A percentile compares a stretch with the other conserved stretches of the same genome.
Conservation (phyloP, 1,284 basidiomycete species). For the Puccinia brachypodii region DNA sequence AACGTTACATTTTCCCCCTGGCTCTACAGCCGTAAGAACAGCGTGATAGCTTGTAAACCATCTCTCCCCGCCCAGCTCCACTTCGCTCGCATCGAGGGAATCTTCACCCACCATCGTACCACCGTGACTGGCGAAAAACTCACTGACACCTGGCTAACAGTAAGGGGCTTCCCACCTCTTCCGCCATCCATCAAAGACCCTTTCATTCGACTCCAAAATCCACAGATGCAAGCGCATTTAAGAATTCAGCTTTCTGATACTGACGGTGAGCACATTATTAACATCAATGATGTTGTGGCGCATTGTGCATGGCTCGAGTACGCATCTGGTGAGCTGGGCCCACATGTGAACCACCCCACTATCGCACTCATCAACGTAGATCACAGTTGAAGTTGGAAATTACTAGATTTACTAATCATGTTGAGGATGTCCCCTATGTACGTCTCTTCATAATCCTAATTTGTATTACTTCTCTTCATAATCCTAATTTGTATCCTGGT, state of each 20-base stretch:
- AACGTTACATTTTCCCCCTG: slow-evolving; percentile 9
- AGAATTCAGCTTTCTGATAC: neutral
- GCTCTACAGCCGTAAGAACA: neutral
- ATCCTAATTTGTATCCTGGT: too few species aligned
- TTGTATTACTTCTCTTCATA: too few species aligned
- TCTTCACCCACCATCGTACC: neutral
- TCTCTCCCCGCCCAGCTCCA: neutral
- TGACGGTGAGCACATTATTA: neutral
- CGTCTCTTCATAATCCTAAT: too few species aligned
- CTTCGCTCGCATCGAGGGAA: neutral
- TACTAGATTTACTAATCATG: too few species aligned
- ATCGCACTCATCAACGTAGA: neutral
- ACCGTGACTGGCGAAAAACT: neutral
- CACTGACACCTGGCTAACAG: neutral
- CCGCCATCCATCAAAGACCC: neutral
- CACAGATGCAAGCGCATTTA: neutral
- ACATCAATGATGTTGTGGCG: slow-evolving; percentile 7
- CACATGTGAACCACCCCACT: neutral
- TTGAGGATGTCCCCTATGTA: too few species aligned
- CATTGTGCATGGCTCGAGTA: slow-evolving; percentile 29
- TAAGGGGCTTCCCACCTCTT: neutral
- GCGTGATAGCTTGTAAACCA: neutral
- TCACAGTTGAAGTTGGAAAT: neutral
- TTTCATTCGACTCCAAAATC: neutral
- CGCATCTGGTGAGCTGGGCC: neutral